Conservation (phyloP, 2,329 filamentous ascomycete species). For the Emydomyces testavorans region DNA sequence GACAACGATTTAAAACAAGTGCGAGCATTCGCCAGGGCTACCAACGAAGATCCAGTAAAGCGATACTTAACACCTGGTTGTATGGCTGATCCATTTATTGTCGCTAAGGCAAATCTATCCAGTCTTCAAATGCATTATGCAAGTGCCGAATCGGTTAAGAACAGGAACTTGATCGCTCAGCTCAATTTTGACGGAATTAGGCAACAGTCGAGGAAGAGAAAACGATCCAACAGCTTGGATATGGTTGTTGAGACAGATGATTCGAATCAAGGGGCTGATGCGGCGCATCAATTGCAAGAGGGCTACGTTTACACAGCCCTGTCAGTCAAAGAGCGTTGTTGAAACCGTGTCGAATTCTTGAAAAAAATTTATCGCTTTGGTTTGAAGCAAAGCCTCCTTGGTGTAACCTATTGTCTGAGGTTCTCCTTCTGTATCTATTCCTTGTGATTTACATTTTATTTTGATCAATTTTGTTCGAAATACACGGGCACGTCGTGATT, state of each 20-base stretch:
- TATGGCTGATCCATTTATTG: not conserved
- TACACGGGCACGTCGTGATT: too few relatives aligned
- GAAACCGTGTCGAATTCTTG: too few relatives aligned
- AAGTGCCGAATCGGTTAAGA: constrained; percentile 5
- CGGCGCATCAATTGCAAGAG: not conserved
- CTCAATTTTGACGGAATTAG: not conserved
- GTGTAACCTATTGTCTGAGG: not conserved
- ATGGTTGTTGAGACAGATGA: not conserved
- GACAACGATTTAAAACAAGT: constrained; percentile 2
- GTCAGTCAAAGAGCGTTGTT: not conserved
- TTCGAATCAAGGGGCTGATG: not conserved
- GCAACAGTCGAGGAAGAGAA: not conserved
- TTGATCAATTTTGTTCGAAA: too few relatives aligned
- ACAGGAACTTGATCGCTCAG: not conserved
- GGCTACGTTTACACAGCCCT: not conserved
- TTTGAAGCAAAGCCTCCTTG: not conserved
- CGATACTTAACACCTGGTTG: constrained; percentile 4
- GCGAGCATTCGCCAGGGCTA: not conserved
- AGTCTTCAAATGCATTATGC: not conserved
- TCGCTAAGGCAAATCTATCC: not conserved
- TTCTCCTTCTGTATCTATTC: not conserved
- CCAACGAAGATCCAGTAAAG: constrained; percentile 7
- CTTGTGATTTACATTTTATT: too few relatives aligned
- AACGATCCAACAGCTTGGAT: not conserved
- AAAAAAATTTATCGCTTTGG: not conserved